Evolutionary conservation across 768 basidiomycete genomes (phyloP).

Genomic region (Auricularia heimuer): DNA sequence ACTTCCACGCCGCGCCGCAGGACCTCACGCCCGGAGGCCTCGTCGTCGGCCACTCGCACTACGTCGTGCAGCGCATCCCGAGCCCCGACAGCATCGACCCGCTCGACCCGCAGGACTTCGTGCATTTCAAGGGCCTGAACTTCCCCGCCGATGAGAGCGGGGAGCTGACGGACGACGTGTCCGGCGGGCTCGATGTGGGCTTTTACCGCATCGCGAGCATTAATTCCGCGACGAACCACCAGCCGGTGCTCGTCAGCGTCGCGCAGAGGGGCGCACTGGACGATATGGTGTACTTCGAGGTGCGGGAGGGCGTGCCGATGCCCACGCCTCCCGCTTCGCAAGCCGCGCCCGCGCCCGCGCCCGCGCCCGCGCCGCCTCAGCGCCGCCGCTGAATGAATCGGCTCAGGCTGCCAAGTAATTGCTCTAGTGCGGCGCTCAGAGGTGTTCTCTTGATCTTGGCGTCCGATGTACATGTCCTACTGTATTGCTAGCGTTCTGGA

Average conservation of each 20-base stretch:
- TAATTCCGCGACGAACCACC: conserved; percentile 48
- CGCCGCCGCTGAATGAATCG: too few species aligned
- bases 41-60: conserved; percentile 47
- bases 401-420: too few species aligned
- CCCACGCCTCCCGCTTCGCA: neutral
- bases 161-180: conserved; percentile 39
- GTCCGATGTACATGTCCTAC: too few species aligned
- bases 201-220: conserved; percentile 51
- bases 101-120: conserved; percentile 42
- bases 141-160: conserved; percentile 23
- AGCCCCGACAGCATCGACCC: conserved; percentile 33
- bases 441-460: too few species aligned
- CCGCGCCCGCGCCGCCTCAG: too few species aligned
- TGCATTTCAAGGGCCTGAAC: conserved; percentile 46
- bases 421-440: too few species aligned
- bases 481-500: too few species aligned
- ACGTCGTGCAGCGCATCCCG: conserved; percentile 40
- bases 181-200: conserved; percentile 46
- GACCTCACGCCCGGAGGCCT: conserved; percentile 28
- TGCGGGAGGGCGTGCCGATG: neutral
- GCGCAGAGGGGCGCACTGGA: conserved; percentile 54
- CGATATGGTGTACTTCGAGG: conserved; percentile 39
- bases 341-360: too few species aligned
- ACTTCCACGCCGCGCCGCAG: conserved; percentile 37
- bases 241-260: conserved; percentile 45